Evolutionary conservation across 495 filamentous ascomycete species (phyloP), one percentile per base, ranked within the genome.

Genomic region (Aspergillus haitiensis): DNA sequence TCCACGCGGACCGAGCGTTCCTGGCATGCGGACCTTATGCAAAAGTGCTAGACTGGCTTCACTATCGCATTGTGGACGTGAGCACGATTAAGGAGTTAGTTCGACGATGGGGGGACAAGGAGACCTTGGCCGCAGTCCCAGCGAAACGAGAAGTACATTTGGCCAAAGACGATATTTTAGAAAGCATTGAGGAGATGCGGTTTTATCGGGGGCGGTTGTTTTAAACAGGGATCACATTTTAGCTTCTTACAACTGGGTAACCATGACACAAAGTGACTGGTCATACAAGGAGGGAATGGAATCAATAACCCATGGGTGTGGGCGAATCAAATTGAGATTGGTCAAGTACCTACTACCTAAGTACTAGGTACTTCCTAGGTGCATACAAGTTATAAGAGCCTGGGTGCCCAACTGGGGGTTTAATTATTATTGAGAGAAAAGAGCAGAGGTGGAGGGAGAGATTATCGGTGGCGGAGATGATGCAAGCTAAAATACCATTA

Each of bases 31-130:
- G 75, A 35, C 91, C 92, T 0, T 98, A 92, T 65, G 82, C 81
- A 16, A 72, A 77, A 52, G 84, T 97, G 4, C 67, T 90, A 50
- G 82, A 89, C 48, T 81, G 93, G 70, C 77, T 98, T 51, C 88
- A 93, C 75, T 90, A 98, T 76, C 86, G 94, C 10, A 89, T 98
- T 59, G 69, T 98, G 42, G 94, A 98, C 69, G 92, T 97, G 34
- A 97, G 92, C 70, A 81, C 84, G 15, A 75, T 98, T 54, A 97
- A 97, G 74, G 94, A 98, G 73, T 92, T 87, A 15, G 90, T 86
- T 7, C 82, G 85, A 48, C 80, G 93, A 53, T 98, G 94, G 94
- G 87, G 86, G 40, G 78, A 81, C 13, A 71, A 78, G 33, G 80
- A 84, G 36, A 65, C 91, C 33, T 59, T 91, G 52, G 58, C 66